Base-by-base conservation (phyloP, 495 filamentous ascomycete genomes). In the Beverwykella pulmonaria region DNA sequence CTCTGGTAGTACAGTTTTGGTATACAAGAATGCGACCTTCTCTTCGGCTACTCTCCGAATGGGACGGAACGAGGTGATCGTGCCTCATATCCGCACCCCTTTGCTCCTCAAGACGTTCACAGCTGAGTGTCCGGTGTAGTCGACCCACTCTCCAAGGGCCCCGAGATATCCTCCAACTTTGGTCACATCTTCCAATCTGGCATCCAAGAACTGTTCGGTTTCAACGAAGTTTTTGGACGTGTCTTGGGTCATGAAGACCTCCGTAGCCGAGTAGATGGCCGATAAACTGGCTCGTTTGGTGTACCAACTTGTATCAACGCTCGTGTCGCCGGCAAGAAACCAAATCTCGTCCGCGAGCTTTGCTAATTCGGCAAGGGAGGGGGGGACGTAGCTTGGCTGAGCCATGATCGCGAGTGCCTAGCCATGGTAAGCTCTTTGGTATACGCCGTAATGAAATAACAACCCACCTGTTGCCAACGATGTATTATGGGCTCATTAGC, bases 211-310 rank as follows among this genome's bases (percentile, higher is more conserved):
- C 26, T 83, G 78, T 68, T 88, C 88, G 23, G 94, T 98, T 56
- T 91, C 90, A 1, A 63, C 70, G 68, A 88, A 91, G 15, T 84
- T 85, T 0, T 80, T 74, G 0, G 85, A 89, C 59, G 75, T 77
- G 74, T 98, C 95, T 48, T 88, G 89, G 17, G 92, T 98, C 93
- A 97, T 96, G 76, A 92, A 92, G 2, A 97, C 79, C 76, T 98
- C 94, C 53, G 74, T 70, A 1, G 76, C 88, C 25, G 91, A 90
- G 74, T 98, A 98, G 68, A 97, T 86, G 12, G 86, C 82, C 2
- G 89, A 84, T 5, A 98, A 80, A 1, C 85, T 86, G 6, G 88
- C 85, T 6, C 94, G 87, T 75, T 94, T 94, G 59, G 92, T 90
- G 74, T 98, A 98, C 94, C 94, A 98, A 12, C 83, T 84, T 0